Percentiles rank a stretch among this genome's conserved stretches.
phyloP scores from a whole-genome alignment of 2,329 filamentous ascomycete species.

The Fusarium sp. region DNA sequence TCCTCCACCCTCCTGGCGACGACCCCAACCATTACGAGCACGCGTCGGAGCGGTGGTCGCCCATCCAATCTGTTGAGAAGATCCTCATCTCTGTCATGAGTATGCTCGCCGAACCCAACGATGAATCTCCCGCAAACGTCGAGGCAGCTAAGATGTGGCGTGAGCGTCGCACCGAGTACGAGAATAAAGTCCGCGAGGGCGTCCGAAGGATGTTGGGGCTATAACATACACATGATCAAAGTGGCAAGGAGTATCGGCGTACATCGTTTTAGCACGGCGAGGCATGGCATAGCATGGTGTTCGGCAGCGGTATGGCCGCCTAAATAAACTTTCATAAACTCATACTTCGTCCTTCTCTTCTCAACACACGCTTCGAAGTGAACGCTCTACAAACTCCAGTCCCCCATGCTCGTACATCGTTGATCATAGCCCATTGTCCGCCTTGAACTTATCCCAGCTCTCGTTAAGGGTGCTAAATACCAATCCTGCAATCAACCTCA shows the following conservation, averaged over 20 bases:
- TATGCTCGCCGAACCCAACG: conserved; percentile 96
- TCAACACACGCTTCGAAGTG: conserved; percentile 41
- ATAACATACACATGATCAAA: conserved; percentile 53
- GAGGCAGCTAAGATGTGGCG: conserved; percentile 98
- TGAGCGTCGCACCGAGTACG: conserved; percentile 85
- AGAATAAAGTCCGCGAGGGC: conserved; percentile 84
- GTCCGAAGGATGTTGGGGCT: conserved; percentile 84
- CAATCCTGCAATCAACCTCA: conserved; percentile 73
- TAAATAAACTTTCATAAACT: conserved; percentile 45
- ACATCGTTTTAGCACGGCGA: conserved; percentile 33
- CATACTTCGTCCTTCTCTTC: conserved; percentile 20
- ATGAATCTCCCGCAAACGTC: conserved; percentile 95
- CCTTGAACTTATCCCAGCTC: conserved; percentile 80
- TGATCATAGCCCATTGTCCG: conserved; percentile 72
- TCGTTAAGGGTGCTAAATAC: conserved; percentile 79
- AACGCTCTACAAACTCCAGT: conserved; percentile 48
- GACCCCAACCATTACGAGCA: conserved; percentile 99
- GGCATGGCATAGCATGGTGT: conserved; percentile 47
- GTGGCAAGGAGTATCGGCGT: conserved; percentile 44
- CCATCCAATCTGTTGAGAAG: conserved; percentile 97
- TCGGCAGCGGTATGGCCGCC: conserved; percentile 42
- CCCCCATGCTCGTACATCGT: conserved; percentile 36
- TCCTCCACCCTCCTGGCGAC: conserved; percentile 94
- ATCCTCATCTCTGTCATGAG: conserved; percentile 97
- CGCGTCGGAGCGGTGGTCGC: conserved; percentile 94